Base-by-base conservation (phyloP, 768 basidiomycete genomes). In the Peribolospora kevripleyi region DNA sequence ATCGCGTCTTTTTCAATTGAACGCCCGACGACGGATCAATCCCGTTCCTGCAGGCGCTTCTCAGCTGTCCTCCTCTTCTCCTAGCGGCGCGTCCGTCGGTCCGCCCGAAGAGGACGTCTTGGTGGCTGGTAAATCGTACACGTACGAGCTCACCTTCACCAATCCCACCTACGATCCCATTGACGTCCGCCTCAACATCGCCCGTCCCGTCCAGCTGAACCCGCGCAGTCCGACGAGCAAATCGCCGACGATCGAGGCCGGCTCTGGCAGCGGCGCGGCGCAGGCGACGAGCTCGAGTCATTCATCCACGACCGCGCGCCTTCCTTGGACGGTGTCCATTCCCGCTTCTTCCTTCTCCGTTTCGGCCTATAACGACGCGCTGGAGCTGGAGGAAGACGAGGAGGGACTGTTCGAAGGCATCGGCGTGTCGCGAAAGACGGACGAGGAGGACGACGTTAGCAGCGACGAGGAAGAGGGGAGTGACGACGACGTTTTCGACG, bases 131-230 rank as follows among this genome's bases (percentile, higher is more conserved):
- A 75, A 76, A 62, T 80, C 78, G 13, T 95, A 90, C 66, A 72
- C 79, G 0, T 97, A 86, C 70, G 85, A 90, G 55, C 73, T 98
- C 36, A 80, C 84, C 2, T 72, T 97, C 62, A 87, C 83, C 41
- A 98, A 98, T 67, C 93, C 93, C 3, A 71, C 97, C 38, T 95
- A 90, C 61, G 93, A 97, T 65, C 84, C 85, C 7, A 95, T 95
- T 41, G 81, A 84, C 66, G 82, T 97, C 50, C 75, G 82, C n/a
- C 67, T 97, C 5, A 80, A 80, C 37, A 71, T 80, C 60, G 74
- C 77, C 4, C 43, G 43, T 45, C 8, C 43, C 8, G 43, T 7
- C 43, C 8, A 13, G 43, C 25, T 25, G 43, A 45, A 13, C 8
- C 43, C 8, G 43, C 7, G 43, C 8, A 45, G 8, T 45, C 8